Percentiles rank a stretch among this genome's conserved stretches.
phyloP scores from a whole-genome alignment of 805 yeast genomes.

The Metschnikowia kofuensis region DNA sequence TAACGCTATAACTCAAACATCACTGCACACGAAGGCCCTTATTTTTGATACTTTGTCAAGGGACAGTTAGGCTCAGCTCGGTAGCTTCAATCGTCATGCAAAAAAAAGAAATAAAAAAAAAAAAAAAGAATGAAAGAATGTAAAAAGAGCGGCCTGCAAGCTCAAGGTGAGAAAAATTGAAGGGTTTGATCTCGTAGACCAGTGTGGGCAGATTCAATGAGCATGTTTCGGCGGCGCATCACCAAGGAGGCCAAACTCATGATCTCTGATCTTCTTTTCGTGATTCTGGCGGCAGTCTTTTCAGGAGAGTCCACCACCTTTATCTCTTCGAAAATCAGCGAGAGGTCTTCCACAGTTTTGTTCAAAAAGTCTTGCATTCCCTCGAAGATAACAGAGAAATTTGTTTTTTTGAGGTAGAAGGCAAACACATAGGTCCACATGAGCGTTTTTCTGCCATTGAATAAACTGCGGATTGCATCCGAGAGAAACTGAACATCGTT shows the following conservation, averaged over 20 bases:
- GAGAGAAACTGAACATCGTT: constrained; percentile 81
- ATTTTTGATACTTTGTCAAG: no score
- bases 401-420: constrained; percentile 55
- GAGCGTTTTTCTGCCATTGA: constrained; percentile 68
- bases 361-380: constrained; percentile 64
- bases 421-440: constrained; percentile 91
- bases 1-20: no score
- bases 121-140: no score
- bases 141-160: no score
- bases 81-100: no score
- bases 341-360: constrained; percentile 65
- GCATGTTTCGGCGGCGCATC: constrained; percentile 34
- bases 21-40: no score
- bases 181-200: constrained; percentile 38
- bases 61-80: no score
- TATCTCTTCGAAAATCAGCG: constrained; percentile 53
- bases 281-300: constrained; percentile 29
- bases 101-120: no score
- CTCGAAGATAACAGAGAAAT: constrained; percentile 63
- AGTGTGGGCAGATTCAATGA: constrained; percentile 43
- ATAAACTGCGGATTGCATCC: constrained; percentile 63
- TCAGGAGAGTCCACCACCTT: constrained; percentile 25
- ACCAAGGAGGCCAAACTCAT: constrained; percentile 45
- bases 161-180: constrained; percentile 7
- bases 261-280: constrained; percentile 35